Conservation (phyloP, 208 protist genomes). For the Leishmania martiniquensis region DNA sequence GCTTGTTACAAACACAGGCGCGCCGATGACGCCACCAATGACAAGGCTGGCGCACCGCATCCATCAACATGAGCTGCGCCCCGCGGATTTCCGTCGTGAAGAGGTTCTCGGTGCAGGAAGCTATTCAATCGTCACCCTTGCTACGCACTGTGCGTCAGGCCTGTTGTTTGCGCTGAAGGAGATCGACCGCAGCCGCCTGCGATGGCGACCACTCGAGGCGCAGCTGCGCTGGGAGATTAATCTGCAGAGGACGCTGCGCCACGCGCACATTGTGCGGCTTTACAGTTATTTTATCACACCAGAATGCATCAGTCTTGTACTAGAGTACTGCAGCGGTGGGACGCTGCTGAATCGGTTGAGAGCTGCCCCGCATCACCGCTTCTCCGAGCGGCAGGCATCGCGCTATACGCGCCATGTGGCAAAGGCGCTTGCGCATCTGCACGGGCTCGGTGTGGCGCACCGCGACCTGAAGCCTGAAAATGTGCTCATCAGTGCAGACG, state of each 20-base stretch:
- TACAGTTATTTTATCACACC: conserved; percentile 80
- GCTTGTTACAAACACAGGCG: too few species aligned
- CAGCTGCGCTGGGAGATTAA: conserved; percentile 86
- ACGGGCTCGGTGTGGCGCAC: conserved; percentile 78
- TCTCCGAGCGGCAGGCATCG: conserved; percentile 49
- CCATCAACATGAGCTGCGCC: conserved; percentile 58
- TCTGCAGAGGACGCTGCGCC: conserved; percentile 78
- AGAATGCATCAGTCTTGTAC: conserved; percentile 54
- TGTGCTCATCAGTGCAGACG: conserved; percentile 72
- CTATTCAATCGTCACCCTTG: conserved; percentile 77
- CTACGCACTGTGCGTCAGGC: conserved; percentile 60
- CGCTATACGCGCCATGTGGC: conserved; percentile 75
- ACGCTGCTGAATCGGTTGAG: conserved; percentile 58
- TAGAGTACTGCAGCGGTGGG: conserved; percentile 75
- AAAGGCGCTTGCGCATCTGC: conserved; percentile 72
- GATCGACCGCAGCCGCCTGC: conserved; percentile 46
- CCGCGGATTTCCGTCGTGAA: conserved; percentile 62
- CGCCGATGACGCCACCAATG: not conserved
- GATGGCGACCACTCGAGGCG: conserved; percentile 32
- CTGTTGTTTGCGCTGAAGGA: conserved; percentile 79
- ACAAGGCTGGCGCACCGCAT: conserved; percentile 20
- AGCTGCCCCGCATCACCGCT: conserved; percentile 26
- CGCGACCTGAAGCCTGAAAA: conserved; percentile 94
- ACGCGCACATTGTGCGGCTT: conserved; percentile 82
- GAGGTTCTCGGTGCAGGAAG: conserved; percentile 69